A percentile compares a stretch with the other conserved stretches of the same genome.
Evolutionary conservation across 257 asterid species (phyloP).

Genomic region (Orobanche coerulescens): DNA sequence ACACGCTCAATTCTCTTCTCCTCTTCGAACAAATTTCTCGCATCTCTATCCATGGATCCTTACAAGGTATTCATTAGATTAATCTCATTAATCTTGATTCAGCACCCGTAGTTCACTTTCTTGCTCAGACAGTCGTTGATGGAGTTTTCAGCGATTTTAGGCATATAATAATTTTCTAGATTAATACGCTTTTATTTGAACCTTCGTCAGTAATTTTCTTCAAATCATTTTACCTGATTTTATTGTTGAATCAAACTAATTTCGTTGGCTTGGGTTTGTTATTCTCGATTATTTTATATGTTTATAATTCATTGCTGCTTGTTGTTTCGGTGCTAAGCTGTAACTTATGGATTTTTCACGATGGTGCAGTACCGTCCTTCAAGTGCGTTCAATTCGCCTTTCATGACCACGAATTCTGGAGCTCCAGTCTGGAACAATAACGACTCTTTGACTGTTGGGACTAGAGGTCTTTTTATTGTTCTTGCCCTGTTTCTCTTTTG

Average conservation of each 20-base stretch:
- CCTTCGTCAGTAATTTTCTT: not conserved
- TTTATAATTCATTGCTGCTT: not conserved
- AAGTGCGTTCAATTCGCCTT: constrained; percentile 67
- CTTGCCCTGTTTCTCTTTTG: not conserved
- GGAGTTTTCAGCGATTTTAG: not conserved
- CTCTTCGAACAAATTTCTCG: not conserved
- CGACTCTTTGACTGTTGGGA: constrained; percentile 77
- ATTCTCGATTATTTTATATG: not conserved
- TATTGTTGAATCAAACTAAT: not conserved
- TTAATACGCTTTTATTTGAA: not conserved
- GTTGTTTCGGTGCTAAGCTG: not conserved
- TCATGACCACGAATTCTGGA: constrained; percentile 78
- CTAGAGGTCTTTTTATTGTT: constrained; percentile 48
- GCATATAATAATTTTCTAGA: not conserved
- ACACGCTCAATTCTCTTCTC: not conserved
- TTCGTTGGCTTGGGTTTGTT: not conserved
- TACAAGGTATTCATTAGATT: constrained; percentile 42
- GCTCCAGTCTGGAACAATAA: constrained; percentile 88
- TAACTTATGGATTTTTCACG: constrained; percentile 9
- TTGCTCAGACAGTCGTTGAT: not conserved
- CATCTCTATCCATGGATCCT: constrained; percentile 54
- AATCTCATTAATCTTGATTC: not conserved
- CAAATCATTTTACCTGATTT: not conserved
- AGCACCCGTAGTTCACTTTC: not conserved
- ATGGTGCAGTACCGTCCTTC: constrained; percentile 77